Evolutionary conservation across 495 filamentous ascomycete genomes (phyloP).

Genomic region (Glonium stellatum): DNA sequence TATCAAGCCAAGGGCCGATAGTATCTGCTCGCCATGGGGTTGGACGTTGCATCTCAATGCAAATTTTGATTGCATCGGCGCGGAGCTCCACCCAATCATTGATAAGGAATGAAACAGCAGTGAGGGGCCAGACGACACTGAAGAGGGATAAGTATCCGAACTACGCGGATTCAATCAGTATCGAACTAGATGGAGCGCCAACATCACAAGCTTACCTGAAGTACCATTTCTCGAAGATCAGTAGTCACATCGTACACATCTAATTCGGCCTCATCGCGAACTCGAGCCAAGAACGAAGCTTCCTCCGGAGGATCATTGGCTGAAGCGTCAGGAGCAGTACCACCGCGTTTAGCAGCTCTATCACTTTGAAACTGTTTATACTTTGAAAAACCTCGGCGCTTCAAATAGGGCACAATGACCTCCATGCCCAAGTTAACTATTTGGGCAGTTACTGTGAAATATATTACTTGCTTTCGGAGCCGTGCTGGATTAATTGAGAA

Average conservation of each 20-base stretch:
- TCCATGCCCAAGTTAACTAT: slow-evolving; percentile 83
- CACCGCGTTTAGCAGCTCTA: slow-evolving; percentile 44
- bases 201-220: slow-evolving; percentile 55
- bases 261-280: slow-evolving; percentile 81
- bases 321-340: slow-evolving; percentile 29
- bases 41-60: slow-evolving; percentile 78
- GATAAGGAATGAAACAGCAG: slow-evolving; percentile 78
- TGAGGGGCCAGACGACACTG: slow-evolving; percentile 86
- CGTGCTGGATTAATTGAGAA: slow-evolving; percentile 82
- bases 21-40: slow-evolving; percentile 82
- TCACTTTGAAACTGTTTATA: slow-evolving; percentile 64
- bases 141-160: slow-evolving; percentile 88
- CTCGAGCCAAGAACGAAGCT: slow-evolving; percentile 65
- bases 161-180: slow-evolving; percentile 17
- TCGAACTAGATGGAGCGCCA: background rate
- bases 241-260: slow-evolving; percentile 78
- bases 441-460: slow-evolving; percentile 94
- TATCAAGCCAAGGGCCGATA: slow-evolving; percentile 91
- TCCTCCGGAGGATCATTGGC: slow-evolving; percentile 64
- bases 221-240: slow-evolving; percentile 90
- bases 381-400: slow-evolving; percentile 64
- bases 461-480: slow-evolving; percentile 87
- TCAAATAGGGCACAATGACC: slow-evolving; percentile 75
- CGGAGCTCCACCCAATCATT: slow-evolving; percentile 97
- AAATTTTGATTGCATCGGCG: slow-evolving; percentile 91